Percentiles rank a stretch among this genome's conserved stretches.
These are phyloP conservation scores for Sambucus nigra DNA, from an alignment of 129 eudicot genomes.

Conservation along the genomic window DNA sequence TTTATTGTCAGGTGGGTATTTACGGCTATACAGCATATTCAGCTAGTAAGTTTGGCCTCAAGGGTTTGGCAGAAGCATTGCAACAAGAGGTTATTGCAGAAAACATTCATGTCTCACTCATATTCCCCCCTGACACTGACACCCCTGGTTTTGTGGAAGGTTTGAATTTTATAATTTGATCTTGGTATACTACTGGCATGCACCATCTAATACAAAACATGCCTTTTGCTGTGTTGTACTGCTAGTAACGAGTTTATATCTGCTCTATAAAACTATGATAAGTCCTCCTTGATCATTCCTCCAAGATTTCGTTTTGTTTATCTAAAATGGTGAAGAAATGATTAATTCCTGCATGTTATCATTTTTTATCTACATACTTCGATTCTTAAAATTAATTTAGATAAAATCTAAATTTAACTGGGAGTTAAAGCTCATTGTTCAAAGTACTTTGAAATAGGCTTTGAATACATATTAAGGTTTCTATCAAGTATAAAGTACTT, in stretches of 20 bases:
- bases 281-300: too few relatives aligned
- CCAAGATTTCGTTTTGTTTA: too few relatives aligned
- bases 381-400: neutral
- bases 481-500: too few relatives aligned
- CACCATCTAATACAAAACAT: neutral
- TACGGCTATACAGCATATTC: conserved; percentile 95
- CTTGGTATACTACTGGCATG: neutral
- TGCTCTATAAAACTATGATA: neutral
- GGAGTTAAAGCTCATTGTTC: too few relatives aligned
- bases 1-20: conserved; percentile 57
- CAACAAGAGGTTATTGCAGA: conserved; percentile 85
- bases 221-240: neutral
- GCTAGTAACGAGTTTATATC: too few relatives aligned
- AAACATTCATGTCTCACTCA: conserved; percentile 68
- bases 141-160: conserved; percentile 92
- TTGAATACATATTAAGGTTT: too few relatives aligned
- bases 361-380: too few relatives aligned
- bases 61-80: conserved; percentile 88
- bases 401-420: too few relatives aligned
- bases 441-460: too few relatives aligned
- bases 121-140: conserved; percentile 93
- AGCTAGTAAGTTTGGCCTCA: conserved; percentile 89
- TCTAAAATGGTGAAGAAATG: neutral
- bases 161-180: conserved; percentile 12
- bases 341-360: too few relatives aligned